Evolutionary conservation across 305 asterid species (phyloP).

Genomic region (Salvia sclarea): DNA sequence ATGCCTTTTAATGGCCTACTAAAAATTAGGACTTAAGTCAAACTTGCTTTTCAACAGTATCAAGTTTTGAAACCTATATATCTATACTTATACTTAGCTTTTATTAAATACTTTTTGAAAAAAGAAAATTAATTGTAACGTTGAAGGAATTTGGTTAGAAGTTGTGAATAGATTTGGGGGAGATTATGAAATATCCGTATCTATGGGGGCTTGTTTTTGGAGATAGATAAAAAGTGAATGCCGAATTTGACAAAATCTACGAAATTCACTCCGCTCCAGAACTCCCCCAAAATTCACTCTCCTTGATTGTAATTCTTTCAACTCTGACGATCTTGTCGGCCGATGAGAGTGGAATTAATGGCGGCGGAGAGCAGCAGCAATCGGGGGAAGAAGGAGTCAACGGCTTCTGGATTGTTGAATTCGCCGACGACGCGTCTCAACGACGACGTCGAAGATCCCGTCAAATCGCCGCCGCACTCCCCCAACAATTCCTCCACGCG

Average conservation of each 20-base stretch:
- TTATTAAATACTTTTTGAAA: too few species aligned
- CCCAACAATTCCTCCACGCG: slow-evolving; percentile 88
- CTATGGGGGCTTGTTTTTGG: background rate
- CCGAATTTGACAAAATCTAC: slow-evolving; percentile 32
- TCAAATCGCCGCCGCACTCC: slow-evolving; percentile 78
- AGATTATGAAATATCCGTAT: background rate
- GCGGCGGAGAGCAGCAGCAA: slow-evolving; percentile 63
- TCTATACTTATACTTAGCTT: too few species aligned
- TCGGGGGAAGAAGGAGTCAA: slow-evolving; percentile 71
- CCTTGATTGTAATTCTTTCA: slow-evolving; percentile 6
- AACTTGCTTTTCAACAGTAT: too few species aligned
- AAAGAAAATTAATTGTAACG: background rate
- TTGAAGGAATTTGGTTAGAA: background rate
- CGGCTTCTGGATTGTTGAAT: slow-evolving; percentile 40
- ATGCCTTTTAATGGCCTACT: too few species aligned
- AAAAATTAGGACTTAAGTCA: too few species aligned
- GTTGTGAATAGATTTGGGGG: slow-evolving; percentile 11
- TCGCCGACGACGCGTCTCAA: slow-evolving; percentile 48
- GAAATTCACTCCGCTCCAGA: slow-evolving; percentile 27
- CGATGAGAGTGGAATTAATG: slow-evolving; percentile 58
- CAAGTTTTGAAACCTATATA: too few species aligned
- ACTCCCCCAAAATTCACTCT: slow-evolving; percentile 30
- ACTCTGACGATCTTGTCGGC: slow-evolving; percentile 27
- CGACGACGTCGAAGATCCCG: slow-evolving; percentile 67
- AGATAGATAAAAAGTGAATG: background rate